Base-by-base conservation (phyloP, 176 grass and related monocot species). In the Oryza glaberrima region DNA sequence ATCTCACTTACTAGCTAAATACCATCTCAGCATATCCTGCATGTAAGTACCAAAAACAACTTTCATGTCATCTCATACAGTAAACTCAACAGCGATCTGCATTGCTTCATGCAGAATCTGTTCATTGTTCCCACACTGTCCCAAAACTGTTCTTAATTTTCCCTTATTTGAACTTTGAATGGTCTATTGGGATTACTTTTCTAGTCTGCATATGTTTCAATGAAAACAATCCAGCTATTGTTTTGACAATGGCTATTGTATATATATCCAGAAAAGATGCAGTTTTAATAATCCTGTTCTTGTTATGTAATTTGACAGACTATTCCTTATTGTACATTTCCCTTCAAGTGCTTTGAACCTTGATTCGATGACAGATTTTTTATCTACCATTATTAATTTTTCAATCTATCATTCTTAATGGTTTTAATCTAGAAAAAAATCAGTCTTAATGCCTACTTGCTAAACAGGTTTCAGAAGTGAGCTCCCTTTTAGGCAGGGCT, bases 381-480 rank as follows among this genome's bases (percentile, higher is more conserved):
- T 80, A 19, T 43, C 22, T 69, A 7, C 67, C 49, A 82, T 69
- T 77, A 43, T 68, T 69, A 83, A 75, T 82, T 41, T 41, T 41
- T 41, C 7, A 41, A 41, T 41, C 40, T 41, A 41, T 41, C 40
- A 41, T 41, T 41, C 40, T 41, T 41, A 40, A 40, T 40, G 38
- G 38, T 40, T 40, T 38, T 40, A 6, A 40, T 40, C 38, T 40
- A 40, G 38, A 40, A 40, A 40, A 40, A 40, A 40, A 38, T 35
- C 36, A 40, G 5, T 77, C 51, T 67, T 69, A 83, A 75, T 82
- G 20, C 12, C 65, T 58, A 38, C 11, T 77, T 80, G 28, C 11
- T 77, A 78, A 88, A 70, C 91, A 99, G 96, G 91, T 96, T 73
- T 96, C 88, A 11, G 96, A 96, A 92, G 46, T 96, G 84, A 78